Evolutionary conservation across 441 rosid genomes (phyloP).

Genomic region (Hypseocharis bilobata): DNA sequence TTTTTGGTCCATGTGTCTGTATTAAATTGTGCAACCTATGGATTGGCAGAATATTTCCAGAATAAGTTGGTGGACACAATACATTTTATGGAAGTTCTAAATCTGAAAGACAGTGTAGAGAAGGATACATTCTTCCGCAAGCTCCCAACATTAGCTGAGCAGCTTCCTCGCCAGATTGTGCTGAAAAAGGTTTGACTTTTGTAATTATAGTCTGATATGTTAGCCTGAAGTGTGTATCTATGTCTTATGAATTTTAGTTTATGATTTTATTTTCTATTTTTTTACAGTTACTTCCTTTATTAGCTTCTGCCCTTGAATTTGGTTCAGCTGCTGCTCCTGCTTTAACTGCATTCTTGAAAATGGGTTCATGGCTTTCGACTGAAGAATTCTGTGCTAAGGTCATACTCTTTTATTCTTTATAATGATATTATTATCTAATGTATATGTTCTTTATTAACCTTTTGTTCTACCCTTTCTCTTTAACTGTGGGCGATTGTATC

Average conservation of each 20-base stretch:
- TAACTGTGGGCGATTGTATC: not conserved
- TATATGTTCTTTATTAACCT: constrained; percentile 1
- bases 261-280: constrained; percentile 34
- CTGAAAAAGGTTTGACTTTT: constrained; percentile 64
- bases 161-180: constrained; percentile 94
- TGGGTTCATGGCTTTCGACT: constrained; percentile 83
- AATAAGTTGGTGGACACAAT: constrained; percentile 99
- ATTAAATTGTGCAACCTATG: constrained; percentile 21
- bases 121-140: constrained; percentile 95
- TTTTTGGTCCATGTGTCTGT: constrained; percentile 11
- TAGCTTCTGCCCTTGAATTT: constrained; percentile 96
- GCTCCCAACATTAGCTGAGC: constrained; percentile 93
- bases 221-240: constrained; percentile 17
- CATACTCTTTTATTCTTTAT: constrained; percentile 15
- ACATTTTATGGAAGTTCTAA: constrained; percentile 96
- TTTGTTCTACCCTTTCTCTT: not conserved
- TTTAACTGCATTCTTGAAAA: constrained; percentile 75
- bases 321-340: constrained; percentile 98
- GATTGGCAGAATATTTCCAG: constrained; percentile 85
- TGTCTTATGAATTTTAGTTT: constrained; percentile 16
- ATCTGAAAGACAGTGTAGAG: constrained; percentile 87
- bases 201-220: constrained; percentile 18
- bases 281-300: constrained; percentile 83
- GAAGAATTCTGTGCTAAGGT: constrained; percentile 90
- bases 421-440: not conserved